Evolutionary conservation across 257 asterid species (phyloP).

Genomic region (Scutellaria galericulata): DNA sequence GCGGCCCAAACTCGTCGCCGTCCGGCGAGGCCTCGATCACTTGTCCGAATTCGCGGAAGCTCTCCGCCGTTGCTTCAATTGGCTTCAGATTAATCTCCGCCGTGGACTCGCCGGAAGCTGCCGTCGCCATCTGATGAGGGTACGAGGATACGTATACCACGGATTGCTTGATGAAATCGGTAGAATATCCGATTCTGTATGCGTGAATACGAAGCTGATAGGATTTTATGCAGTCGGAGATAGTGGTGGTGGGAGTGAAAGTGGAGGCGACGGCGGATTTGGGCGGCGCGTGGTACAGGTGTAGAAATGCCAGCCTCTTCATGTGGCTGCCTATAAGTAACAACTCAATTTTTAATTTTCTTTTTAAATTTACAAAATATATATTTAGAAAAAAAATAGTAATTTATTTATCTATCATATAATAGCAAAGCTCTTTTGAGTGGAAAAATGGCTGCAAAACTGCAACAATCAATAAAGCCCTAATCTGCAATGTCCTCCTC

Average conservation of each 20-base stretch:
- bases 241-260: slow-evolving; percentile 1
- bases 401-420: too few species aligned
- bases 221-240: background rate
- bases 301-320: slow-evolving; percentile 27
- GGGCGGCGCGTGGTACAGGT: slow-evolving; percentile 24
- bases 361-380: too few species aligned
- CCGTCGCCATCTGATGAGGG: slow-evolving; percentile 31
- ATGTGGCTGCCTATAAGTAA: background rate
- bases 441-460: too few species aligned
- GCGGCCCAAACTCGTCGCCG: slow-evolving; percentile 77
- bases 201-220: background rate
- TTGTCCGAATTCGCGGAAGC: slow-evolving; percentile 81
- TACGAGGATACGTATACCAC: slow-evolving; percentile 7
- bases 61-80: slow-evolving; percentile 47
- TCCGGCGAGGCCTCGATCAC: slow-evolving; percentile 69
- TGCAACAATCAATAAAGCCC: too few species aligned
- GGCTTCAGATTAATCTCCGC: slow-evolving; percentile 56
- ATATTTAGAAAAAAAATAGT: too few species aligned
- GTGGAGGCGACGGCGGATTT: slow-evolving; percentile 21
- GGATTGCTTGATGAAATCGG: background rate
- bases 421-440: too few species aligned
- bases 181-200: background rate
- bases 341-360: too few species aligned
- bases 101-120: slow-evolving; percentile 21
- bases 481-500: too few species aligned